A percentile compares a stretch with the other conserved stretches of the same genome.
These are phyloP conservation scores for Suillus plorans DNA, from an alignment of 768 basidiomycete species.

Conservation along the genomic window DNA sequence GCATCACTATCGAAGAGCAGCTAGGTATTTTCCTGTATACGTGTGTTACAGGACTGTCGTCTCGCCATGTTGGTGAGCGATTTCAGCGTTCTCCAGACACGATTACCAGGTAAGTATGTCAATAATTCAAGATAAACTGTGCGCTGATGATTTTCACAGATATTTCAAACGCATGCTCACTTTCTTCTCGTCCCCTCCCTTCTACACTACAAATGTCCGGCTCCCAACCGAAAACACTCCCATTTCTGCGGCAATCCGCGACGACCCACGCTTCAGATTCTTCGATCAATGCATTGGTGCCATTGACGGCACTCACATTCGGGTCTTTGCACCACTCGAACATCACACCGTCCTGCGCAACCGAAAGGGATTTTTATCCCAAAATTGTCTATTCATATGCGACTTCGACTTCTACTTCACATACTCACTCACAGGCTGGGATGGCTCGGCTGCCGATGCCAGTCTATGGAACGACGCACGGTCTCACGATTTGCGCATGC, in stretches of 20 bases:
- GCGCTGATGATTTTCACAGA: no score
- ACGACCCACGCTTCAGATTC: no score
- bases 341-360: conserved; percentile 8
- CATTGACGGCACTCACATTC: conserved; percentile 8
- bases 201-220: no score
- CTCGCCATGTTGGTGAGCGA: no score
- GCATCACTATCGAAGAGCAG: conserved; percentile 11
- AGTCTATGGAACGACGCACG: conserved; percentile 8
- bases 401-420: conserved; percentile 10
- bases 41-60: conserved; percentile 9
- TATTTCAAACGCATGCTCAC: no score
- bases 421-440: conserved; percentile 12
- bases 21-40: conserved; percentile 16
- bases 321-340: neutral
- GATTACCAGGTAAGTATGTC: no score
- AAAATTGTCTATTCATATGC: conserved; percentile 15
- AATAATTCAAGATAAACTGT: no score
- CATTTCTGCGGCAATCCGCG: no score
- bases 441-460: conserved; percentile 14
- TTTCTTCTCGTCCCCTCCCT: no score
- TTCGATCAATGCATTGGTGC: conserved; percentile 7
- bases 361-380: conserved; percentile 11
- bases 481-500: conserved; percentile 19
- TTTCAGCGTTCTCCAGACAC: no score
- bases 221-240: no score